Conservation (phyloP, 2,329 filamentous ascomycete genomes). For the Phyllosticta paracitricarpa region DNA sequence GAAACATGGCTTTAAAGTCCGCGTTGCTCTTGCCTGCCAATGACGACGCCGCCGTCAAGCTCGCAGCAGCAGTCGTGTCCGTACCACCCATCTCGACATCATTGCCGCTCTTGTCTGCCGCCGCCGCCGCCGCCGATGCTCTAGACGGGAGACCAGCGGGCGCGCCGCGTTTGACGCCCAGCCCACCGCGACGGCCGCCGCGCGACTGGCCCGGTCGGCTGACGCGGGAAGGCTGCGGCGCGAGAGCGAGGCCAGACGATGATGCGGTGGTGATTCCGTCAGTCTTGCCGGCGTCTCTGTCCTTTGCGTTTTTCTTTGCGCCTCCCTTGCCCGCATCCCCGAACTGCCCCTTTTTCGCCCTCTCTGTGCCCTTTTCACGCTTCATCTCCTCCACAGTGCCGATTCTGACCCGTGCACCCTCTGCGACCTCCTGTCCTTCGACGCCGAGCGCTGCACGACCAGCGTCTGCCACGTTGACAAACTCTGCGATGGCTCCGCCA, state of each 20-base stretch:
- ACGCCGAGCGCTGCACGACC: slow-evolving; percentile 55
- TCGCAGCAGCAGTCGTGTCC: background rate
- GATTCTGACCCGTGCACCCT: slow-evolving; percentile 31
- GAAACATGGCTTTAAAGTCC: background rate
- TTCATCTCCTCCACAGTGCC: slow-evolving; percentile 44
- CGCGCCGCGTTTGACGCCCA: background rate
- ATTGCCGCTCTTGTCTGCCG: background rate
- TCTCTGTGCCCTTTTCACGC: slow-evolving; percentile 15
- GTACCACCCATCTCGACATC: slow-evolving; percentile 5
- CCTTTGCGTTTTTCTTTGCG: slow-evolving; percentile 15
- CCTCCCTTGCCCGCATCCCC: slow-evolving; percentile 16
- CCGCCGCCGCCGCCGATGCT: background rate
- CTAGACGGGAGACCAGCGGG: background rate
- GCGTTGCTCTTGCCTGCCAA: slow-evolving; percentile 2
- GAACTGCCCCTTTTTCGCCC: background rate
- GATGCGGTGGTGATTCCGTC: background rate
- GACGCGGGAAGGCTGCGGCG: background rate
- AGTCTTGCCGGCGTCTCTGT: background rate
- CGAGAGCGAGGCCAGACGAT: background rate
- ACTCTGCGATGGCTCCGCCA: slow-evolving; percentile 80
- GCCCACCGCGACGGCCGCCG: slow-evolving; percentile 1
- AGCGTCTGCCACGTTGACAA: slow-evolving; percentile 55
- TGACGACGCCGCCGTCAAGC: background rate
- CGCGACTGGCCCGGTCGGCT: background rate
- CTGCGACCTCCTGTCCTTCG: slow-evolving; percentile 27